These are phyloP conservation scores for Suillus subaureus DNA, from an alignment of 768 basidiomycete species.

Conservation along the genomic window DNA sequence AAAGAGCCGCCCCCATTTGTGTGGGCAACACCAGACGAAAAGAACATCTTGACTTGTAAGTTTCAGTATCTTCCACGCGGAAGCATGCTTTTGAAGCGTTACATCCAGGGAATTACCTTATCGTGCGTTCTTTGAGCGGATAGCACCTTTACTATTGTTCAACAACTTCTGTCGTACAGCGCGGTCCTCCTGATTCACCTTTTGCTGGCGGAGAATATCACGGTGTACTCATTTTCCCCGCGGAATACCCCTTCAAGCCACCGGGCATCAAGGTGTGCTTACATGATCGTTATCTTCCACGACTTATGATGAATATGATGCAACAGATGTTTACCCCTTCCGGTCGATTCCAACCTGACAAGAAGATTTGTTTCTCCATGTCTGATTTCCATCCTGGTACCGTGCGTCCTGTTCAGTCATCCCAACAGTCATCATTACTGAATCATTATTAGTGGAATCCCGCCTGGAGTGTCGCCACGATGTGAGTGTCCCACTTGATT, in stretches of 20 bases:
- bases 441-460: constrained; percentile 79
- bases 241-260: constrained; percentile 96
- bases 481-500: constrained; percentile 52
- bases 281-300: constrained; percentile 8
- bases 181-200: constrained; percentile 92
- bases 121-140: constrained; percentile 52
- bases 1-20: constrained; percentile 93
- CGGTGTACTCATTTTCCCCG: constrained; percentile 87
- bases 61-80: constrained; percentile 18
- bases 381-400: constrained; percentile 92
- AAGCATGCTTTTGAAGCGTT: constrained; percentile 15
- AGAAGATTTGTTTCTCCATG: constrained; percentile 99
- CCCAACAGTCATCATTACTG: constrained; percentile 5
- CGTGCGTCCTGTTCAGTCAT: constrained; percentile 46
- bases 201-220: constrained; percentile 94
- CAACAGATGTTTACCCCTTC: constrained; percentile 87
- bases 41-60: constrained; percentile 95
- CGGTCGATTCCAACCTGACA: constrained; percentile 87
- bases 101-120: constrained; percentile 88
- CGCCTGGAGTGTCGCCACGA: constrained; percentile 93
- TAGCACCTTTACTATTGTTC: constrained; percentile 6
- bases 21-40: constrained; percentile 95
- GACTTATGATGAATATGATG: constrained; percentile 12
- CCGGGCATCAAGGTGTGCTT: constrained; percentile 88
- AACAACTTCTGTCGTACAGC: constrained; percentile 44